Evolutionary conservation across 139 green algal genomes (phyloP).

Genomic region (Chlamydomonas sp.): DNA sequence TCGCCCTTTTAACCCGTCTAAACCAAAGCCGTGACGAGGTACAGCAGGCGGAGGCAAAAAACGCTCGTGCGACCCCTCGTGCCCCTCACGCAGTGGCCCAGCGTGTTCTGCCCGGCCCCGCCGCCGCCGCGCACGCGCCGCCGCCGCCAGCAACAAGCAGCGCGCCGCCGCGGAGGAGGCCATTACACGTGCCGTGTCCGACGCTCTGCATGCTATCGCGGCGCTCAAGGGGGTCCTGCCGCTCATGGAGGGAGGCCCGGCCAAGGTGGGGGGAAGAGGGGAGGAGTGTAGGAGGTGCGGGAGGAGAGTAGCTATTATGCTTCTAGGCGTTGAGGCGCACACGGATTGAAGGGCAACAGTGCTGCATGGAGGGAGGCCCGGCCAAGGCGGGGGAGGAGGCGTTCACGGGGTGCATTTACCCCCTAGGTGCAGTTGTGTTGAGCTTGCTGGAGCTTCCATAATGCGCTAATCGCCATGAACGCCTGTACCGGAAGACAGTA

Average conservation of each 20-base stretch:
- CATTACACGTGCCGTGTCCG: slow-evolving; percentile 73
- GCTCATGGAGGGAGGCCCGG: slow-evolving; percentile 54
- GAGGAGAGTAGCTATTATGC: background rate
- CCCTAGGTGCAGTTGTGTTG: no score
- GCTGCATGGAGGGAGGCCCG: slow-evolving; percentile 40
- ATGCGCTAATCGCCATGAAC: no score
- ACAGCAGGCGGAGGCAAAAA: no score
- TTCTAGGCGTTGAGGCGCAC: background rate
- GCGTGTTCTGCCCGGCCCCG: slow-evolving; percentile 70
- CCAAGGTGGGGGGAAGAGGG: slow-evolving; percentile 17
- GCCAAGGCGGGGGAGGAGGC: background rate
- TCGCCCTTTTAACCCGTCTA: no score
- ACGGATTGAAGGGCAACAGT: background rate
- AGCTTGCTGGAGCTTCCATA: no score
- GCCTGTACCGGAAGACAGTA: no score
- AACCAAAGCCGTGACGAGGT: no score
- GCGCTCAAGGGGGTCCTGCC: slow-evolving; percentile 68
- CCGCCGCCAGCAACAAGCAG: slow-evolving; percentile 79
- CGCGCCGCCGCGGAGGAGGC: slow-evolving; percentile 75
- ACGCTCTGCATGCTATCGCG: slow-evolving; percentile 85
- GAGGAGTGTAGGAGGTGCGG: background rate
- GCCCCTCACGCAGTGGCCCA: slow-evolving; percentile 53
- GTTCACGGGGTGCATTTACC: no score
- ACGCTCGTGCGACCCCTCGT: no score
- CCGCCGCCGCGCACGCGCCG: slow-evolving; percentile 75